Conservation (phyloP, 176 grass and related monocot genomes). For the Cymbopogon citratus region DNA sequence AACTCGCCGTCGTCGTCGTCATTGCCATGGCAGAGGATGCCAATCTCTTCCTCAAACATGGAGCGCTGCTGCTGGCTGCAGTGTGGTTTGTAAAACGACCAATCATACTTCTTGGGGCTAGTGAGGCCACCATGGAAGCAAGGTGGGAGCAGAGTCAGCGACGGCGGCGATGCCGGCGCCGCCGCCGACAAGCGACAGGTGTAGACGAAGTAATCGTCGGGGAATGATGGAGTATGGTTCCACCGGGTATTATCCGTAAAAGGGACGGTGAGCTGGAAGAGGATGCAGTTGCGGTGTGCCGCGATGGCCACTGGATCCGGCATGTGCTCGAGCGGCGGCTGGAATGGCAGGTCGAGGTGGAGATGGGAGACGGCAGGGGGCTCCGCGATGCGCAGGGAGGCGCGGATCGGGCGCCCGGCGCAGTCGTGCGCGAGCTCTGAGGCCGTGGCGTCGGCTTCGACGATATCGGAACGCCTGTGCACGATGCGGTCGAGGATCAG, state of each 20-base stretch:
- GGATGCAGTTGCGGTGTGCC: constrained; percentile 20
- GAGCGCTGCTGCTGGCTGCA: not conserved
- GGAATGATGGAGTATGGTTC: not conserved
- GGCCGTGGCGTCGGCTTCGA: no score
- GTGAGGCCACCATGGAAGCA: not conserved
- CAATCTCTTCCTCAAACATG: not conserved
- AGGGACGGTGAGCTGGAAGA: not conserved
- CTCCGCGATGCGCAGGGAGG: no score
- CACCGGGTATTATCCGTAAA: not conserved
- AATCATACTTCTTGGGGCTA: accelerated
- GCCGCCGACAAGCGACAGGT: not conserved
- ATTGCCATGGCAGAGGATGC: not conserved
- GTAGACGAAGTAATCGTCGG: constrained; percentile 8
- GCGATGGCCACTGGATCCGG: not conserved
- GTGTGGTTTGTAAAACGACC: not conserved
- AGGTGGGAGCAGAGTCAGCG: not conserved
- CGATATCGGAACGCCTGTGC: not conserved
- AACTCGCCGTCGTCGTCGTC: not conserved
- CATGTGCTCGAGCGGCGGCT: not conserved
- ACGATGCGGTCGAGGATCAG: not conserved
- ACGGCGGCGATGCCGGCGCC: not conserved
- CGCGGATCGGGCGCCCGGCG: not conserved
- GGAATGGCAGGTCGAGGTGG: no score
- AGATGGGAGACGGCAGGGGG: no score
- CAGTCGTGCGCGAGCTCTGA: no score